Base-by-base conservation (phyloP, 768 basidiomycete species). In the Neoboletus magnificus region DNA sequence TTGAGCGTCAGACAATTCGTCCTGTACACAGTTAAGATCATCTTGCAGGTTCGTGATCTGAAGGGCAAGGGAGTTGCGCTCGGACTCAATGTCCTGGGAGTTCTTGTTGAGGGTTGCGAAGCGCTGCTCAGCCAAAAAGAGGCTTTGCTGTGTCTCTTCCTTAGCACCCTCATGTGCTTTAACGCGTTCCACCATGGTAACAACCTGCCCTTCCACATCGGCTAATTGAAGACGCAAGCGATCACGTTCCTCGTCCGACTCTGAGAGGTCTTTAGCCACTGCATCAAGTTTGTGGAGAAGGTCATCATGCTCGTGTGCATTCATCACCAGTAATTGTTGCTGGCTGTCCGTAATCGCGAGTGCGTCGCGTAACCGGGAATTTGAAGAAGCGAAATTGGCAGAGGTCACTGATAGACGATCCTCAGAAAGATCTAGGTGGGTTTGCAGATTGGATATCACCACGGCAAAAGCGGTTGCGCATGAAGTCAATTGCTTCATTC, bases 31-130 rank as follows among this genome's bases (percentile, higher is more conserved):
- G 8, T 74, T 67, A 15, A 90, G 74, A 57, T 91, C 89, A 35
- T 74, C 68, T 46, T 79, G 77, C n/a, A 89, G 69, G 53, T 89
- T 87, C 4, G 78, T 76, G 33, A 86, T 71, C 64, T 87, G 84
- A 12, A 88, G 76, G n/a, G 74, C 71, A 20, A 90, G 76, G 2
- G 86, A 82, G 59, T 86, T 79, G 25, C 88, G 83, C 62, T 87
- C 81, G 0, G 85, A 80, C 62, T 87, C 86, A 39, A 81, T 71
- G 39, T 80, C 76, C 43, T 85, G 80, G 15, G 83, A 75, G 16
- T 77, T 68, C 47, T 77, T 73, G 6, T 74, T 73, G 22, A 80
- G 63, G n/a, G 77, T 76, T 6, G 66, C 56, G 11, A 87, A 66
- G 42, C 76, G 79, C 9, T 72, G 69, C 58, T 79, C 74, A 1